Evolutionary conservation across 1,284 basidiomycete species (phyloP).

Genomic region (Lignosus rhinocerotis): DNA sequence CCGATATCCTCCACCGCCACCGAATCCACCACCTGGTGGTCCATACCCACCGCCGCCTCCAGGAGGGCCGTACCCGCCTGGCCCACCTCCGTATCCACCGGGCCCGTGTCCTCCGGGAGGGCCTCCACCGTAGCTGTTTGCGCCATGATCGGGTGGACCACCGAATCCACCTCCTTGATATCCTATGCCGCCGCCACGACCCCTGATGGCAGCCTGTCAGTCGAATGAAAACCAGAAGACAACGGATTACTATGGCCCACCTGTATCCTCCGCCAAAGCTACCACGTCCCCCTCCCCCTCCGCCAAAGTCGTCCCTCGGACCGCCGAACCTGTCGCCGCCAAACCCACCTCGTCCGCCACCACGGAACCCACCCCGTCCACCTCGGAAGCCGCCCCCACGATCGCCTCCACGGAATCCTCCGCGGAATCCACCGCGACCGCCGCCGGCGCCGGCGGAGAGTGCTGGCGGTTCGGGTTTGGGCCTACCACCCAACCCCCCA

Average conservation of each 20-base stretch:
- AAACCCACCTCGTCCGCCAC: slow-evolving; percentile 24
- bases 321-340: slow-evolving; percentile 31
- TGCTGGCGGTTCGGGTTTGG: slow-evolving; percentile 76
- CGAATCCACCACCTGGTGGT: slow-evolving; percentile 24
- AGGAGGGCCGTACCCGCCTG: slow-evolving; percentile 54
- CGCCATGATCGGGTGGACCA: slow-evolving; percentile 35
- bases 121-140: slow-evolving; percentile 49
- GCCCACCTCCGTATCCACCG: slow-evolving; percentile 36
- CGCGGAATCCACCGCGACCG: slow-evolving; percentile 36
- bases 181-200: slow-evolving; percentile 73
- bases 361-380: slow-evolving; percentile 38
- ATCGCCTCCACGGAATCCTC: slow-evolving; percentile 32
- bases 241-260: slow-evolving; percentile 32
- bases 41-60: slow-evolving; percentile 69
- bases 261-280: slow-evolving; percentile 40
- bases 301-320: slow-evolving; percentile 31
- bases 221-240: not conserved
- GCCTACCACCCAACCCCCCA: slow-evolving; percentile 92
- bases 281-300: slow-evolving; percentile 21
- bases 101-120: slow-evolving; percentile 35
- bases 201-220: slow-evolving; percentile 39
- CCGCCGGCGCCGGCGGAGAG: slow-evolving; percentile 38
- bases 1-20: slow-evolving; percentile 34
- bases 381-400: slow-evolving; percentile 40
- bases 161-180: slow-evolving; percentile 65